Evolutionary conservation across 441 rosid genomes (phyloP).

Genomic region (Corymbia calophylla): DNA sequence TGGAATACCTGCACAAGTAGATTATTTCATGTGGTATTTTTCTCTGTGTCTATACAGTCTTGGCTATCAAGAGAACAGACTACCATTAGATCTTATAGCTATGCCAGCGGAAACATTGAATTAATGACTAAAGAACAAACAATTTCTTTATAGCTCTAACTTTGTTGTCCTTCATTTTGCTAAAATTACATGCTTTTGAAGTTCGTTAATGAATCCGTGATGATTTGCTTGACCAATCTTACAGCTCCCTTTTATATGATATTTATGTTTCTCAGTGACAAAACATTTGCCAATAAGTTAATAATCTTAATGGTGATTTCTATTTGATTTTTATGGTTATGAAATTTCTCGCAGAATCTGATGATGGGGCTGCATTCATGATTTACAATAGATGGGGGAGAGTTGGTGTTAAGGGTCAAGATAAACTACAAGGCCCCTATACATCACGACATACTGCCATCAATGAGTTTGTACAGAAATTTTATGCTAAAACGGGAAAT

Average conservation of each 20-base stretch:
- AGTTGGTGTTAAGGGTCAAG: slow-evolving; percentile 81
- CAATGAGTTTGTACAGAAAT: slow-evolving; percentile 50
- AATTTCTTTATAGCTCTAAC: neutral
- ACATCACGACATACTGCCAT: slow-evolving; percentile 42
- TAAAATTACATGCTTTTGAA: neutral
- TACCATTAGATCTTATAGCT: neutral
- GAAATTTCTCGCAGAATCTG: slow-evolving; percentile 43
- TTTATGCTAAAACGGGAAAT: slow-evolving; percentile 64
- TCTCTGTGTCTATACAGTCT: neutral
- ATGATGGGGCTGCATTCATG: slow-evolving; percentile 43
- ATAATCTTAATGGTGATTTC: neutral
- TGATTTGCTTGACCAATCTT: neutral
- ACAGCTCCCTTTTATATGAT: neutral
- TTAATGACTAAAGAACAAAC: neutral
- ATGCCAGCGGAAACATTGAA: neutral
- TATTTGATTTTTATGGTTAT: neutral
- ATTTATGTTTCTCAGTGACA: neutral
- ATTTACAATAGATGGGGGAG: slow-evolving; percentile 76
- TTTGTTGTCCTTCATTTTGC: neutral
- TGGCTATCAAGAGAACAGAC: neutral
- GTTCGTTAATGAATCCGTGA: neutral
- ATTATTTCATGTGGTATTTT: neutral
- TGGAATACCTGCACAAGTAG: neutral
- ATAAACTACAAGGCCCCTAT: slow-evolving; percentile 66
- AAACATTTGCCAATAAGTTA: neutral